Evolutionary conservation across 179 eudicot genomes (phyloP).

Genomic region (Carnegiea gigantea): DNA sequence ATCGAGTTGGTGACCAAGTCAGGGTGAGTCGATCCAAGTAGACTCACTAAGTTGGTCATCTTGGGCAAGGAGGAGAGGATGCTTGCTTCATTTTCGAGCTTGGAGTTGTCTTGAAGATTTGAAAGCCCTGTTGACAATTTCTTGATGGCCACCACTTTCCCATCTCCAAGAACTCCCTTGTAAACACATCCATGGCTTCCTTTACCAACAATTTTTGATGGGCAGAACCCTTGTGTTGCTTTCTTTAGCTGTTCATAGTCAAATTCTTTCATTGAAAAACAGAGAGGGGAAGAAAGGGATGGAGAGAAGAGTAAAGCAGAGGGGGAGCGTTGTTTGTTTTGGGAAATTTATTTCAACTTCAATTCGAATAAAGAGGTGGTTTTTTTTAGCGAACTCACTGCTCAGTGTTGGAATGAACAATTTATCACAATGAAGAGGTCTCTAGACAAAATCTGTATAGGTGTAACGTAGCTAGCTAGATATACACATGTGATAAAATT

Average conservation of each 20-base stretch:
- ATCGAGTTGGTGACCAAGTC: slow-evolving; percentile 14
- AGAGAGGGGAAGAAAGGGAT: neutral
- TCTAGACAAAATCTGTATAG: no score
- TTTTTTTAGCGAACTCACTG: no score
- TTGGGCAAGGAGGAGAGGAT: slow-evolving; percentile 48
- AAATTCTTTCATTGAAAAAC: slow-evolving; percentile 43
- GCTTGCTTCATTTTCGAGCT: slow-evolving; percentile 56
- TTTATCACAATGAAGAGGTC: no score
- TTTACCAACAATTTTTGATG: slow-evolving; percentile 51
- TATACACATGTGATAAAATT: no score
- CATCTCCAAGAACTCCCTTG: slow-evolving; percentile 49
- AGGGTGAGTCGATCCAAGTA: slow-evolving; percentile 47
- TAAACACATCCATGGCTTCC: slow-evolving; percentile 87
- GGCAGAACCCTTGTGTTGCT: slow-evolving; percentile 65
- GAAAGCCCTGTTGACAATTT: slow-evolving; percentile 54
- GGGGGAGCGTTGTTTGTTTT: no score
- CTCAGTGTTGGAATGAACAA: neutral
- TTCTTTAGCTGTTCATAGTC: slow-evolving; percentile 51
- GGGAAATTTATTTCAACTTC: no score
- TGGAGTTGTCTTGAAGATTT: slow-evolving; percentile 58
- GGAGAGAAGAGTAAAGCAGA: no score
- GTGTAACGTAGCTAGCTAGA: no score
- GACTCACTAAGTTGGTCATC: slow-evolving; percentile 33
- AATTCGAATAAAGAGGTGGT: neutral
- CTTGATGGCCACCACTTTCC: slow-evolving; percentile 57